A percentile compares a stretch with the other conserved stretches of the same genome.
phyloP scores from a whole-genome alignment of 345 rosid genomes.

The Barbarea vulgaris region DNA sequence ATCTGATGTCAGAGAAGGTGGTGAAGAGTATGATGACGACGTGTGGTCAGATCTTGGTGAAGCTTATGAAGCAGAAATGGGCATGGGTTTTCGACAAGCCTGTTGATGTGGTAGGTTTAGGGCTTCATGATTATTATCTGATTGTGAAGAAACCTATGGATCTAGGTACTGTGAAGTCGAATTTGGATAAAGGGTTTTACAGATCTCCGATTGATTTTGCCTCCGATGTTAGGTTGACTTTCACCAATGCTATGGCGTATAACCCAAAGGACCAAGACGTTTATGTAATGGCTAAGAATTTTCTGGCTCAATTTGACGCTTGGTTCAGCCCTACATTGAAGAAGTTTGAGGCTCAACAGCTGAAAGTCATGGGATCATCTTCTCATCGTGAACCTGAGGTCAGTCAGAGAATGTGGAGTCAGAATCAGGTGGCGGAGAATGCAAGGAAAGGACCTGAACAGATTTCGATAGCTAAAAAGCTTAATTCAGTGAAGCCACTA shows the following conservation, averaged over 20 bases:
- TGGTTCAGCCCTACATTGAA: conserved; percentile 43
- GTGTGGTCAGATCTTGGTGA: conserved; percentile 64
- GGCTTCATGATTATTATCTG: conserved; percentile 64
- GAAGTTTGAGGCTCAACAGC: conserved; percentile 36
- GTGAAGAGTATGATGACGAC: conserved; percentile 42
- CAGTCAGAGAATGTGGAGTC: conserved; percentile 19
- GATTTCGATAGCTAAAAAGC: conserved; percentile 40
- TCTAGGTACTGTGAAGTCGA: conserved; percentile 71
- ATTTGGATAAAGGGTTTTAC: conserved; percentile 52
- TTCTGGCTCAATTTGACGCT: conserved; percentile 52
- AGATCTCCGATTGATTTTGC: conserved; percentile 69
- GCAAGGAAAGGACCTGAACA: conserved; percentile 41
- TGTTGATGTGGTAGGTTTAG: conserved; percentile 65
- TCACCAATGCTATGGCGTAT: conserved; percentile 72
- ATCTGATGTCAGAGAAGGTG: conserved; percentile 34
- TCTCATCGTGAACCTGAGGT: conserved; percentile 29
- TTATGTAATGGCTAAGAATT: conserved; percentile 57
- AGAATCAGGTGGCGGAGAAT: conserved; percentile 25
- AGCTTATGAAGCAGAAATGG: conserved; percentile 70
- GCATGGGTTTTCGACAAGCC: conserved; percentile 66
- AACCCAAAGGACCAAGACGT: conserved; percentile 80
- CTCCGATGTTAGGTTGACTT: conserved; percentile 70
- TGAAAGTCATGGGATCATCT: conserved; percentile 32
- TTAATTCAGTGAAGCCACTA: conserved; percentile 32
- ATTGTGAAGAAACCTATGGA: conserved; percentile 79